A percentile compares a stretch with the other conserved stretches of the same genome.
Conservation (phyloP, 805 yeast species). For the Brettanomyces sp. region DNA sequence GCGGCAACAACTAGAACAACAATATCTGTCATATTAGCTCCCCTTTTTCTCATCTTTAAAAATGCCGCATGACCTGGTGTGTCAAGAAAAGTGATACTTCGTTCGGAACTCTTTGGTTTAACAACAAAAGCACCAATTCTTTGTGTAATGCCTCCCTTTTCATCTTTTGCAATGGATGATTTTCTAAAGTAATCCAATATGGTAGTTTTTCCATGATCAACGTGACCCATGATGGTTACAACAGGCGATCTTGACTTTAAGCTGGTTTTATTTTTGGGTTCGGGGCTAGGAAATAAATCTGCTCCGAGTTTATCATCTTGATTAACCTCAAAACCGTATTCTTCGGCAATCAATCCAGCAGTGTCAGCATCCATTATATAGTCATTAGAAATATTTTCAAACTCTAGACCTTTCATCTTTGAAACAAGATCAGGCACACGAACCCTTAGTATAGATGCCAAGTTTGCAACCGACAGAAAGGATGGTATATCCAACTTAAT, state of each 20-base stretch:
- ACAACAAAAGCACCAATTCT: conserved; percentile 97
- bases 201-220: conserved; percentile 97
- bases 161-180: conserved; percentile 73
- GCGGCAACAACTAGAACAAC: conserved; percentile 92
- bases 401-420: conserved; percentile 62
- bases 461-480: conserved; percentile 68
- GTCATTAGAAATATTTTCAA: conserved; percentile 59
- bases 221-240: conserved; percentile 98
- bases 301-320: conserved; percentile 49
- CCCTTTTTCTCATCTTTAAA: conserved; percentile 91
- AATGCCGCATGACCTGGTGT: conserved; percentile 99
- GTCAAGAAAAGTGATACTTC: conserved; percentile 79
- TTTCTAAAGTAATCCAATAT: conserved; percentile 79
- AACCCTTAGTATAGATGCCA: conserved; percentile 62
- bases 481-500: conserved; percentile 48
- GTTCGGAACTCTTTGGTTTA: conserved; percentile 62
- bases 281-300: conserved; percentile 50
- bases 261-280: conserved; percentile 35
- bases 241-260: conserved; percentile 78
- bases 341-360: conserved; percentile 81
- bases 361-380: conserved; percentile 81
- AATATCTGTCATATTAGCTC: conserved; percentile 89
- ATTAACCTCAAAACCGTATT: conserved; percentile 63
- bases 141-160: conserved; percentile 95
- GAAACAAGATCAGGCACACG: conserved; percentile 51